Evolutionary conservation across 805 yeast species (phyloP).

Genomic region (Hanseniaspora nectarophila): DNA sequence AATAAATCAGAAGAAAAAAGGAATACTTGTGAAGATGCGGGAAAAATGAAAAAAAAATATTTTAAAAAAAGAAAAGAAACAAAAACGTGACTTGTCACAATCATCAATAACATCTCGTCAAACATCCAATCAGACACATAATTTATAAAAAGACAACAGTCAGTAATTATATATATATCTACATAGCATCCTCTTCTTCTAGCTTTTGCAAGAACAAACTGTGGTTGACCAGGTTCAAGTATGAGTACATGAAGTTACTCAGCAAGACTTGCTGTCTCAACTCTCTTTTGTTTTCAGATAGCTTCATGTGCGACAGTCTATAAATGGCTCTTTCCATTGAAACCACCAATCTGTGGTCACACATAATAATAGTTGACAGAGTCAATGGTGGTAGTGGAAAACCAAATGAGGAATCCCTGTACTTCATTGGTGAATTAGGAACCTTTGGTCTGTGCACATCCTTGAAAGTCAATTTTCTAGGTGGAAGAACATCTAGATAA

Average conservation of each 20-base stretch:
- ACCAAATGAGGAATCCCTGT: constrained; percentile 75
- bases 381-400: constrained; percentile 77
- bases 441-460: constrained; percentile 30
- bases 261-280: constrained; percentile 82
- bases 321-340: constrained; percentile 95
- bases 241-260: constrained; percentile 95
- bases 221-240: constrained; percentile 86
- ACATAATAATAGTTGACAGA: constrained; percentile 63
- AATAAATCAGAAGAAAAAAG: too few relatives aligned
- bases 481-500: constrained; percentile 20
- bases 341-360: constrained; percentile 77
- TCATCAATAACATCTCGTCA: too few relatives aligned
- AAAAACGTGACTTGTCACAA: background rate
- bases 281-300: constrained; percentile 88
- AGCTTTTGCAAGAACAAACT: constrained; percentile 64
- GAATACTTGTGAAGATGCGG: too few relatives aligned
- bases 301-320: constrained; percentile 78
- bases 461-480: constrained; percentile 28
- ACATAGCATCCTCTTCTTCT: constrained; percentile 27
- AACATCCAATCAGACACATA: background rate
- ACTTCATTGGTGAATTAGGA: constrained; percentile 47
- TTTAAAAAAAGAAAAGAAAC: background rate
- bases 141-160: too few relatives aligned
- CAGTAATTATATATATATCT: background rate
- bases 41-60: background rate